Conservation (phyloP, 176 grass and related monocot genomes). For the Rhipidocladum racemiflorum region DNA sequence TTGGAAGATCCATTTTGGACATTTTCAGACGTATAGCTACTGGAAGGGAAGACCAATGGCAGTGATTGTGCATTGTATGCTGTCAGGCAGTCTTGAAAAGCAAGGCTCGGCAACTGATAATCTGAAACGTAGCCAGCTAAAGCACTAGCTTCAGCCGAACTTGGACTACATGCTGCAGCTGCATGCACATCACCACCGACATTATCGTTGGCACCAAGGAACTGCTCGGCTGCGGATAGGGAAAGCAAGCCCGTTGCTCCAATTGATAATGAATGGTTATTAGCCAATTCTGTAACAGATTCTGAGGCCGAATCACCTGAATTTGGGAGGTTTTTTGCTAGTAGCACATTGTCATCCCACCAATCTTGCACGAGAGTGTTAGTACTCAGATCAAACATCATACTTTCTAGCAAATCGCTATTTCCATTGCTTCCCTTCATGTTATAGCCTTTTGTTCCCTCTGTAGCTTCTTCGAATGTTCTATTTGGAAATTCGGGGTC, state of each 20-base stretch:
- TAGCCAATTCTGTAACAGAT: slow-evolving; percentile 33
- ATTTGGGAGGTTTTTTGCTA: slow-evolving; percentile 41
- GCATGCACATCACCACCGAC: neutral
- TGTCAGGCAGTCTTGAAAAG: slow-evolving; percentile 34
- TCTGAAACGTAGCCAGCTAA: slow-evolving; percentile 29
- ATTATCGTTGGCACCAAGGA: slow-evolving; percentile 52
- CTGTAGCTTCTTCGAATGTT: slow-evolving; percentile 27
- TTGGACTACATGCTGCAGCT: neutral
- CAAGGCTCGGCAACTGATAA: slow-evolving; percentile 36
- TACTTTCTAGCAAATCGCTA: slow-evolving; percentile 51
- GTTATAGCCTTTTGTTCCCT: neutral
- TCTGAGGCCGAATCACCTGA: slow-evolving; percentile 34
- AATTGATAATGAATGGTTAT: slow-evolving; percentile 22
- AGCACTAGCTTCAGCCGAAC: neutral
- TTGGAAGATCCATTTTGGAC: slow-evolving; percentile 37
- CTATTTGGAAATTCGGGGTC: slow-evolving; percentile 23
- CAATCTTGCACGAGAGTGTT: slow-evolving; percentile 51
- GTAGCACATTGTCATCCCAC: slow-evolving; percentile 50
- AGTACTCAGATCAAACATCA: slow-evolving; percentile 32
- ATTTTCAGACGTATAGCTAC: slow-evolving; percentile 40
- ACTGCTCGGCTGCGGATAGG: slow-evolving; percentile 58
- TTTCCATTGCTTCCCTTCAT: slow-evolving; percentile 21
- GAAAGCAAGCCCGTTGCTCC: slow-evolving; percentile 41
- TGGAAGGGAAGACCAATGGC: slow-evolving; percentile 33
- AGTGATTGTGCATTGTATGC: slow-evolving; percentile 26